phyloP scores from a whole-genome alignment of 306 rosid genomes.

The Neltuma alba region DNA sequence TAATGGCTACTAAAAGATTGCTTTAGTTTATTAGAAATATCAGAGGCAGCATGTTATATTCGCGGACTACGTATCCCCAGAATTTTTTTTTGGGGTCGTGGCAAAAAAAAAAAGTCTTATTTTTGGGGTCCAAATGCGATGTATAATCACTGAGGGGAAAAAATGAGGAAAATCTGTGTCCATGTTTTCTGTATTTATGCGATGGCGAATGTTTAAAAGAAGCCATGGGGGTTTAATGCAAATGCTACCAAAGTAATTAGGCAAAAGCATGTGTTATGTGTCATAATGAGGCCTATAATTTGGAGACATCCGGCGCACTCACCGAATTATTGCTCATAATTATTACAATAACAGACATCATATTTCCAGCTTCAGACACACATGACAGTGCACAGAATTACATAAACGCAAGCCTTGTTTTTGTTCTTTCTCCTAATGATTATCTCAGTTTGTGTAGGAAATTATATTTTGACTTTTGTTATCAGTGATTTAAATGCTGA shows the following conservation, averaged over 20 bases:
- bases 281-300: constrained; percentile 23
- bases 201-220: neutral
- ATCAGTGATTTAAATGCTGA: neutral
- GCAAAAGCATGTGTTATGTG: constrained; percentile 14
- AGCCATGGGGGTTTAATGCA: too few species aligned
- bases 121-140: too few species aligned
- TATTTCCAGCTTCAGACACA: constrained; percentile 1
- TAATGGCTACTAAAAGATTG: too few species aligned
- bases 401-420: neutral
- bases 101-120: too few species aligned
- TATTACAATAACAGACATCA: neutral
- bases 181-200: neutral
- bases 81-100: too few species aligned
- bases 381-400: constrained; percentile 12
- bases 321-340: constrained; percentile 1
- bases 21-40: too few species aligned
- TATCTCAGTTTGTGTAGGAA: neutral
- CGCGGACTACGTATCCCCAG: neutral
- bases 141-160: neutral
- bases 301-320: constrained; percentile 31
- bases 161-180: neutral
- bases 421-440: neutral
- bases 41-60: too few species aligned
- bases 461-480: neutral
- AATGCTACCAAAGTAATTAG: too few species aligned